phyloP scores from a whole-genome alignment of 208 protist species.

The Trypanosoma vivax region DNA sequence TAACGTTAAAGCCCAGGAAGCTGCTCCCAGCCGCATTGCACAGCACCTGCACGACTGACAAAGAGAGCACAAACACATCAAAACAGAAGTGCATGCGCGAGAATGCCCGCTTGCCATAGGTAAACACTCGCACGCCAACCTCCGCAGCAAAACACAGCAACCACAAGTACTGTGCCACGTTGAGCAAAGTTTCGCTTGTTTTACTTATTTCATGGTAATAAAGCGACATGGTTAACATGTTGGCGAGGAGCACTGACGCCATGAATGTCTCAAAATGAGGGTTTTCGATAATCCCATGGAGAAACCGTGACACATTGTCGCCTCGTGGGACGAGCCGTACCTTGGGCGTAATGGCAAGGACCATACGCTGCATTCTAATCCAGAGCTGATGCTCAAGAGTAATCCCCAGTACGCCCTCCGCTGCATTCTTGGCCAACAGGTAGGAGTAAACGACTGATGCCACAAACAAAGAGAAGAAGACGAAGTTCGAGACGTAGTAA shows the following conservation, averaged over 20 bases:
- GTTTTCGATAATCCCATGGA: conserved; percentile 54
- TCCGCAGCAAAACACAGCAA: conserved; percentile 83
- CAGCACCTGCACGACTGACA: conserved; percentile 80
- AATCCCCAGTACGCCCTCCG: conserved; percentile 46
- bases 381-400: conserved; percentile 76
- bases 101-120: conserved; percentile 77
- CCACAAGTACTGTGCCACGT: conserved; percentile 80
- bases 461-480: conserved; percentile 88
- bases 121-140: conserved; percentile 62
- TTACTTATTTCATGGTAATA: conserved; percentile 72
- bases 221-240: conserved; percentile 84
- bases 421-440: conserved; percentile 57
- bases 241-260: conserved; percentile 55
- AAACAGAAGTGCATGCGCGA: conserved; percentile 75
- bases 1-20: conserved; percentile 81
- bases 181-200: conserved; percentile 37
- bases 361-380: conserved; percentile 72
- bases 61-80: conserved; percentile 65
- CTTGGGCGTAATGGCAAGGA: conserved; percentile 53
- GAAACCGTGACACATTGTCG: conserved; percentile 35
- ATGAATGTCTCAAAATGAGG: conserved; percentile 64
- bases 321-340: conserved; percentile 49
- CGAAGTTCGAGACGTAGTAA: conserved; percentile 84
- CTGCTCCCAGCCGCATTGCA: conserved; percentile 49
- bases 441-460: conserved; percentile 88